A percentile compares a stretch with the other conserved stretches of the same genome.
These are phyloP conservation scores for Bonia amplexicaulis DNA, from an alignment of 176 grass and related monocot species.

Conservation along the genomic window DNA sequence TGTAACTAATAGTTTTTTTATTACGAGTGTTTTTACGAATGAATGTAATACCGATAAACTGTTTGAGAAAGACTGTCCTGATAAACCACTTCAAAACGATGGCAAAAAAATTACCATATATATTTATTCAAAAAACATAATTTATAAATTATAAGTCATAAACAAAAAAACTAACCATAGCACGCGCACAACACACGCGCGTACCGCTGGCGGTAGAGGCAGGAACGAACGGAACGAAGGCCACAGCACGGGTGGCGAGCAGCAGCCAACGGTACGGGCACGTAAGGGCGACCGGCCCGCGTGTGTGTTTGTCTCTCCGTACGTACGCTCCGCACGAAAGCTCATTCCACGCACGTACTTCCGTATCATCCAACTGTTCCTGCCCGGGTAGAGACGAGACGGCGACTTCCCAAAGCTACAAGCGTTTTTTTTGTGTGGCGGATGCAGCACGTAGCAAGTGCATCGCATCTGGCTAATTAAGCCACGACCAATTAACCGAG, in stretches of 20 bases:
- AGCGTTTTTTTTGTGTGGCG: neutral
- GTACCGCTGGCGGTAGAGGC: neutral
- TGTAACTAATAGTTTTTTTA: too few species aligned
- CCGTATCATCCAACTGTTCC: neutral
- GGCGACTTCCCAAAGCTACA: neutral
- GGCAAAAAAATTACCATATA: too few species aligned
- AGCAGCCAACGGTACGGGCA: slow-evolving; percentile 18
- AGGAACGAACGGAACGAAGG: neutral
- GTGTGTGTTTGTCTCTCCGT: neutral
- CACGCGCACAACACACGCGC: neutral
- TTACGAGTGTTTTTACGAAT: too few species aligned
- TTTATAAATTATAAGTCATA: too few species aligned
- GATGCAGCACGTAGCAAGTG: neutral
- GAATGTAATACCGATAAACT: fast-evolving
- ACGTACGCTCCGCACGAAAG: neutral
- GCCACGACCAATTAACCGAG: neutral
- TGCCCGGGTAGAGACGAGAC: neutral
- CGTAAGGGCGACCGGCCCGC: neutral
- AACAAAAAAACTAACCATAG: neutral
- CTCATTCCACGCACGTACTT: neutral
- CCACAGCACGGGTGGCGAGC: slow-evolving; percentile 19
- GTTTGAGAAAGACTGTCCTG: fast-evolving
- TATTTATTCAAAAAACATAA: too few species aligned
- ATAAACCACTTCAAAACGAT: too few species aligned
- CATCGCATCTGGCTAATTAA: neutral